Evolutionary conservation across 139 green algal genomes (phyloP).

Genomic region (Coccomyxa sp.): DNA sequence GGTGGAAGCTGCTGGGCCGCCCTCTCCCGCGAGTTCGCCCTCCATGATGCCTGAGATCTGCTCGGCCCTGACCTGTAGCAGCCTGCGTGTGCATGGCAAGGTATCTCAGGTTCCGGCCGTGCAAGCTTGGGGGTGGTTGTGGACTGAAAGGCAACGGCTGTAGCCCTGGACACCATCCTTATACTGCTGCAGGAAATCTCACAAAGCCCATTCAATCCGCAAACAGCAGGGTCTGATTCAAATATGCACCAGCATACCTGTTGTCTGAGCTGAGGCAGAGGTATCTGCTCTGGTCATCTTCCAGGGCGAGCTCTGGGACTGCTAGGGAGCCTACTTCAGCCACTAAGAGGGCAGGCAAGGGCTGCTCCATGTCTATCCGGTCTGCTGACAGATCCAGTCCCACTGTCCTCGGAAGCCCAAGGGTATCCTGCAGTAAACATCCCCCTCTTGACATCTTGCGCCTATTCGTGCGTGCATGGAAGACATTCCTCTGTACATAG

Average conservation of each 20-base stretch:
- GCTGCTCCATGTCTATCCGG: slow-evolving; percentile 23
- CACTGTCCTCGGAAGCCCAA: slow-evolving; percentile 25
- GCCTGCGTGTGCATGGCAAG: too few species aligned
- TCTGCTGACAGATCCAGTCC: slow-evolving; percentile 48
- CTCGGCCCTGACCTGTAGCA: slow-evolving; percentile 26
- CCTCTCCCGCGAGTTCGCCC: background rate
- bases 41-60: slow-evolving; percentile 14
- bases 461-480: too few species aligned
- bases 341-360: slow-evolving; percentile 51
- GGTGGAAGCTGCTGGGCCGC: slow-evolving; percentile 14
- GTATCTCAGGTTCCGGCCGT: too few species aligned
- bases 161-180: too few species aligned
- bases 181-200: too few species aligned
- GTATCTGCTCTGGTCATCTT: slow-evolving; percentile 21
- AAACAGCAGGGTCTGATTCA: background rate
- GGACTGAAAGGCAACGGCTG: too few species aligned
- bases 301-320: background rate
- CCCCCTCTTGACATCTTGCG: too few species aligned
- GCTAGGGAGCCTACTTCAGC: slow-evolving; percentile 6
- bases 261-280: slow-evolving; percentile 67
- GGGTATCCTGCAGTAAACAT: background rate
- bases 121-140: too few species aligned
- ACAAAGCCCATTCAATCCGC: too few species aligned
- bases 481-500: too few species aligned
- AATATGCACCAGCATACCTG: slow-evolving; percentile 14